Percentiles rank a stretch among this genome's conserved stretches.
These are phyloP conservation scores for Medicago truncatula DNA, from an alignment of 306 rosid genomes.

Conservation along the genomic window DNA sequence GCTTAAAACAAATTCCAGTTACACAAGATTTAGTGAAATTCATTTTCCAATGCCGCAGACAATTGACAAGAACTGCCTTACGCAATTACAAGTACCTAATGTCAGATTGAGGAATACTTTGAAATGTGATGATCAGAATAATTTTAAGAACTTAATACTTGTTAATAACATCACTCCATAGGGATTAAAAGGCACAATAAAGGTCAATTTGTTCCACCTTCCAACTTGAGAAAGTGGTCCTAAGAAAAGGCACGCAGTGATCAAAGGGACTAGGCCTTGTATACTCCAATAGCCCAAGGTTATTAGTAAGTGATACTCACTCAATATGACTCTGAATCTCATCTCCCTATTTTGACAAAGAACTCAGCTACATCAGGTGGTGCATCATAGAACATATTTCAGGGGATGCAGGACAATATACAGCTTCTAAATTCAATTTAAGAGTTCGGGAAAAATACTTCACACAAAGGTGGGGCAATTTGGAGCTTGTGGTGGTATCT, in stretches of 20 bases:
- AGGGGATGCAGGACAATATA: slow-evolving; percentile 4
- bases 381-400: slow-evolving; percentile 2
- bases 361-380: not conserved
- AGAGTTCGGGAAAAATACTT: not conserved
- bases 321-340: not conserved
- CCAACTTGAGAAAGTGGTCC: not conserved
- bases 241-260: not conserved
- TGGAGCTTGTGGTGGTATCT: not conserved
- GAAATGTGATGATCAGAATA: slow-evolving; percentile 2
- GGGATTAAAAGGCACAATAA: not conserved
- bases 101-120: not conserved
- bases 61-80: not conserved
- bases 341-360: not conserved
- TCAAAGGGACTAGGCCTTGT: not conserved
- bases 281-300: not conserved
- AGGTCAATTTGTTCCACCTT: not conserved
- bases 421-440: not conserved
- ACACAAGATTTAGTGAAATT: slow-evolving; percentile 1
- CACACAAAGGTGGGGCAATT: not conserved
- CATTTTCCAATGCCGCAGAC: not conserved
- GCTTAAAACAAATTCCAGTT: slow-evolving; percentile 1
- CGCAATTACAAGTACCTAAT: not conserved
- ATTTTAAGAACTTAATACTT: not conserved
- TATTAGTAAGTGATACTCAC: not conserved
- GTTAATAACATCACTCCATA: not conserved